Base-by-base conservation (phyloP, 2,329 filamentous ascomycete species). In the Lasiodiplodia gonubiensis region DNA sequence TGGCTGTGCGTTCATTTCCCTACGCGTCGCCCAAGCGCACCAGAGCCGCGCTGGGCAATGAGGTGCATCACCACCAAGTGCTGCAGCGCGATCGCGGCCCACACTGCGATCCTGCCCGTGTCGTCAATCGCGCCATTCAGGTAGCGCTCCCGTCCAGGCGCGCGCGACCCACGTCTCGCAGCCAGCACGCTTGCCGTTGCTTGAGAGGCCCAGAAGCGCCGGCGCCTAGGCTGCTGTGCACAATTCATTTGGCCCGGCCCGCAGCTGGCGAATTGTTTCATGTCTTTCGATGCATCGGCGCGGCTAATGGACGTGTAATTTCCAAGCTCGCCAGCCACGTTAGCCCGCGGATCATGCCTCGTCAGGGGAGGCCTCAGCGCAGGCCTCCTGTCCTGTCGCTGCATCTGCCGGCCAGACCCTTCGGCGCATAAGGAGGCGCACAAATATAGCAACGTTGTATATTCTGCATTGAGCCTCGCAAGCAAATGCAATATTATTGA, bases 251-350 rank as follows among this genome's bases (percentile, higher is more conserved):
- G 46, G 59, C 18, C 42, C 59, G 59, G 59, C 59, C 59, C 59
- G 59, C 46, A 35, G 46, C 59, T 63, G 59, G 59, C 59, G 46
- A 63, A 63, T 63, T 51, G 59, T 63, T 63, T 63, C 59, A 63
- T 49, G 59, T 51, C 59, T 48, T n/a, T 51, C 30, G 42, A 63
- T 51, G 59, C 59, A 63, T 51, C 59, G 59, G 59, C 27, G 59
- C 59, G 59, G 59, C 59, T 63, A 63, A 51, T 30, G 42, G 42
- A 33, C 10, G 42, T 63, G 59, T 63, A 63, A 63, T 63, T 63
- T 63, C 59, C 42, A 21, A 51, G 59, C 42, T 30, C 46, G 42
- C 59, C 59, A 63, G 59, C 59, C 59, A 51, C 59, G 10, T 48
- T 25, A 35, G 42, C 42, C 21, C 42, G 54, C 54, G 35, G 35